A percentile compares a stretch with the other conserved stretches of the same genome.
phyloP scores from a whole-genome alignment of 345 rosid genomes.

The Laguncularia racemosa region DNA sequence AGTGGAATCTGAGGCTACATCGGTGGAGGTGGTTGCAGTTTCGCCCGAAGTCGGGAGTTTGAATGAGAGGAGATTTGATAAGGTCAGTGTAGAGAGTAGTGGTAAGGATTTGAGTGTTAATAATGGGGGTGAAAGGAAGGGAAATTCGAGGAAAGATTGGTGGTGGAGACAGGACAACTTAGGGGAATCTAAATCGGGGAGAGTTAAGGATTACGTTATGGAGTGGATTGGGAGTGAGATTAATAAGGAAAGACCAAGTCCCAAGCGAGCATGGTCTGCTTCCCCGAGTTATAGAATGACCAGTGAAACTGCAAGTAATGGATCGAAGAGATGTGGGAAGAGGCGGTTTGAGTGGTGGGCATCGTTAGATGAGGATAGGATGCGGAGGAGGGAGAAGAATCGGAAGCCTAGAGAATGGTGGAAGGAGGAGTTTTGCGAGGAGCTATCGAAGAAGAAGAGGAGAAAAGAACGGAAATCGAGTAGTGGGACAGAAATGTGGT shows the following conservation, averaged over 20 bases:
- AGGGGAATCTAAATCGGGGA: conserved; percentile 26
- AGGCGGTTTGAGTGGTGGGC: conserved; percentile 88
- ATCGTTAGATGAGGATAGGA: conserved; percentile 57
- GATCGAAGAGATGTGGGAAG: conserved; percentile 21
- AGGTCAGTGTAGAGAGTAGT: conserved; percentile 23
- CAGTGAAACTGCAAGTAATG: conserved; percentile 27
- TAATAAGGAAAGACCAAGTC: conserved; percentile 57
- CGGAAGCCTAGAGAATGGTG: conserved; percentile 92
- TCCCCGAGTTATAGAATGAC: conserved; percentile 16
- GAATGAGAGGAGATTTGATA: conserved; percentile 23
- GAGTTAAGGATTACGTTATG: conserved; percentile 75
- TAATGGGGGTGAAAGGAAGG: conserved; percentile 17
- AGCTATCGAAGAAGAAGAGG: conserved; percentile 55
- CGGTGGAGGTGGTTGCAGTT: conserved; percentile 31
- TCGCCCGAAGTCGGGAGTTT: conserved; percentile 14
- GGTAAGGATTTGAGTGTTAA: conserved; percentile 15
- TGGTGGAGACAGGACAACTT: conserved; percentile 63
- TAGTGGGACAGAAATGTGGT: conserved; percentile 40
- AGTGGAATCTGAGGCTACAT: conserved; percentile 33
- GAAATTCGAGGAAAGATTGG: conserved; percentile 36
- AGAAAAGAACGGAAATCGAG: conserved; percentile 44
- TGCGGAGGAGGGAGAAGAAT: conserved; percentile 41
- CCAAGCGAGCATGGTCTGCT: conserved; percentile 51
- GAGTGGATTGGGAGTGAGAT: conserved; percentile 93
- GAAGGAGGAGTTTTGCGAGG: conserved; percentile 90